These are phyloP conservation scores for Cystobasidium tubakii DNA, from an alignment of 768 basidiomycete species.

Conservation along the genomic window DNA sequence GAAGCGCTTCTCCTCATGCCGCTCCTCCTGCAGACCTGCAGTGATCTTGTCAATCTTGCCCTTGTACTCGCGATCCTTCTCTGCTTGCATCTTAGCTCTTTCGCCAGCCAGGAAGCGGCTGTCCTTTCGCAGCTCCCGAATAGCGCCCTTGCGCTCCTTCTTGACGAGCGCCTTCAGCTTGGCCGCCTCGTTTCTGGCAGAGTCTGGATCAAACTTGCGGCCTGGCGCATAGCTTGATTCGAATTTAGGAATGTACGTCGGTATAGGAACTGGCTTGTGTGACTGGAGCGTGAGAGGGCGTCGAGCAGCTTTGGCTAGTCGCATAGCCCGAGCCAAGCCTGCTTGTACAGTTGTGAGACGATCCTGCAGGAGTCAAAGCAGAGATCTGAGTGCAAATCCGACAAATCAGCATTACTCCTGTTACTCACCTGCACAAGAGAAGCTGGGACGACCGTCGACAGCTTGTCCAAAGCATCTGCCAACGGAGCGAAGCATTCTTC, in stretches of 20 bases:
- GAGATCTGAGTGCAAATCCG: not conserved
- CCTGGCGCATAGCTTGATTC: conserved; percentile 55
- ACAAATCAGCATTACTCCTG: too few relatives aligned
- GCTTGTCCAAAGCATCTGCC: not conserved
- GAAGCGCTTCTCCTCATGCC: conserved; percentile 90
- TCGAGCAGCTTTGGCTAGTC: conserved; percentile 54
- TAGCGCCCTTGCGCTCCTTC: conserved; percentile 93
- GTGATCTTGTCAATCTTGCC: conserved; percentile 71
- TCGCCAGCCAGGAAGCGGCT: conserved; percentile 84
- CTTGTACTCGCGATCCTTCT: conserved; percentile 76
- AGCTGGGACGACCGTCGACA: conserved; percentile 54
- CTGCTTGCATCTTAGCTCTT: conserved; percentile 72
- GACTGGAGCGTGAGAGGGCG: conserved; percentile 76
- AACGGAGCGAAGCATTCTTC: not conserved
- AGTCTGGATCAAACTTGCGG: conserved; percentile 73
- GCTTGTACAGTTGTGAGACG: conserved; percentile 18
- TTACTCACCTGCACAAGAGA: conserved; percentile 53
- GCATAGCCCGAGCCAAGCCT: conserved; percentile 39
- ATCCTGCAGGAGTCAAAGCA: not conserved
- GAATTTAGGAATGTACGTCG: conserved; percentile 89
- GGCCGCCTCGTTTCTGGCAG: conserved; percentile 74
- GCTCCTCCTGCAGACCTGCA: conserved; percentile 63
- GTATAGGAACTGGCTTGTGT: conserved; percentile 93
- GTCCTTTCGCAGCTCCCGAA: conserved; percentile 92
- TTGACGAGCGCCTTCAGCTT: conserved; percentile 85